Base-by-base conservation (phyloP, 1,284 basidiomycete genomes). In the Paramarasmius palmivorus region DNA sequence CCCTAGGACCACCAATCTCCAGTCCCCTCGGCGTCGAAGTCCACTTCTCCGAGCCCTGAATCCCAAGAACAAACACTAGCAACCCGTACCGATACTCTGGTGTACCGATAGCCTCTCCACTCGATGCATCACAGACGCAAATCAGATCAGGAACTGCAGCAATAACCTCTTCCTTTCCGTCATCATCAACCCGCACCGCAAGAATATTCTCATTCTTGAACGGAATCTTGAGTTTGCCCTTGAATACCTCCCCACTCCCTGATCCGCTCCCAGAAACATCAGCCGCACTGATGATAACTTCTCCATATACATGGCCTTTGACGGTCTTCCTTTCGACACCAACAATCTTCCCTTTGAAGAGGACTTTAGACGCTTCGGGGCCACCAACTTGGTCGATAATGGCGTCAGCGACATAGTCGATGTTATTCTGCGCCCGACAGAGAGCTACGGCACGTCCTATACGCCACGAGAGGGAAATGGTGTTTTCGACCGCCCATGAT, bases 91-190 rank as follows among this genome's bases (percentile, higher is more conserved):
- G 76, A 61, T 75, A 76, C 49, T 75, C 64, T 26, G 71, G 73
- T 12, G 72, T 74, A 12, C 83, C 83, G 17, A 86, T 70, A 2
- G 81, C 78, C 9, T 74, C 66, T 7, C 83, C 83, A 37, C 69
- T 81, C 55, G 78, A 76, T 12, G 79, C 75, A 57, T 86, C 82
- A 15, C 83, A 68, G 9, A 86, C 80, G 1, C 77, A 73, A 48
- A 86, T 84, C 23, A 86, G 70, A 64, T 85, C 84, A 3, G 83
- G 83, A 3, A 86, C 82, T 14, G 73, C 75, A 37, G 71, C 73
- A 0, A 71, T 59, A 34, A 72, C 64, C 65, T 70, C 42, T 37
- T 58, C 71, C 23, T 67, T 61, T 3, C 69, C 70, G 32, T 70
- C 57, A 1, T 70, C 66, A 22, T 68, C 68, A 50, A 74, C 68